phyloP scores from a whole-genome alignment of 2,329 filamentous ascomycete genomes.

The Fusarium sp. region DNA sequence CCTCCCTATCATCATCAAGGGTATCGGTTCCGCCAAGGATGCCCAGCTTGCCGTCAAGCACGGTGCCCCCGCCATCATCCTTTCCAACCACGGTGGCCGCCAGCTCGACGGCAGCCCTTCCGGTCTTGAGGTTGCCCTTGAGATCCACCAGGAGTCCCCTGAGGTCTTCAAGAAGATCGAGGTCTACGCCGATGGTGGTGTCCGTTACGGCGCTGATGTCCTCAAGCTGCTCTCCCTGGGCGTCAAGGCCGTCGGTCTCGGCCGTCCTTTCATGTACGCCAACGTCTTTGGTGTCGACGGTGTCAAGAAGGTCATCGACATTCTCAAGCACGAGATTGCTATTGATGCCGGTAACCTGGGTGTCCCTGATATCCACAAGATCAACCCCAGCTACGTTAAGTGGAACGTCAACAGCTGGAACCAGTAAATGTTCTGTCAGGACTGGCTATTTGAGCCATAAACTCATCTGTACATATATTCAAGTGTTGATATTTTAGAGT shows the following conservation, averaged over 20 bases:
- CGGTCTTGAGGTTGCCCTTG: conserved; percentile 53
- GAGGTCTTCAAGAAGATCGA: conserved; percentile 55
- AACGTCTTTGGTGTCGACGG: conserved; percentile 64
- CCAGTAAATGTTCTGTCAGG: conserved; percentile 24
- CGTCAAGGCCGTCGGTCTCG: conserved; percentile 59
- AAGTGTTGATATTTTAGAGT: conserved; percentile 30
- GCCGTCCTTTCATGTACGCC: conserved; percentile 64
- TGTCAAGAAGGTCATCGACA: conserved; percentile 56
- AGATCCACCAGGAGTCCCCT: conserved; percentile 53
- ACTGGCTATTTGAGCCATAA: conserved; percentile 1
- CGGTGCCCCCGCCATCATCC: conserved; percentile 50
- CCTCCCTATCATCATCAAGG: conserved; percentile 56
- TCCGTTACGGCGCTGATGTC: conserved; percentile 57
- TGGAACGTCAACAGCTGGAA: conserved; percentile 44
- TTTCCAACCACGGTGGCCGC: conserved; percentile 59
- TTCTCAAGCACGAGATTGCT: conserved; percentile 64
- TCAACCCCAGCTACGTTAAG: conserved; percentile 46
- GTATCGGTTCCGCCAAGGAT: conserved; percentile 53
- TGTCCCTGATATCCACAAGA: conserved; percentile 52
- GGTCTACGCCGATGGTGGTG: conserved; percentile 56
- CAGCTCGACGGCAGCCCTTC: conserved; percentile 56
- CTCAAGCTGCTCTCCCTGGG: conserved; percentile 59
- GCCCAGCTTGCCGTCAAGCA: conserved; percentile 51
- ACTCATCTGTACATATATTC: conserved; percentile 28
- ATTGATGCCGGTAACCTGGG: conserved; percentile 59